Conservation (phyloP, 805 yeast genomes). For the Wickerhamiella slavikovae region DNA sequence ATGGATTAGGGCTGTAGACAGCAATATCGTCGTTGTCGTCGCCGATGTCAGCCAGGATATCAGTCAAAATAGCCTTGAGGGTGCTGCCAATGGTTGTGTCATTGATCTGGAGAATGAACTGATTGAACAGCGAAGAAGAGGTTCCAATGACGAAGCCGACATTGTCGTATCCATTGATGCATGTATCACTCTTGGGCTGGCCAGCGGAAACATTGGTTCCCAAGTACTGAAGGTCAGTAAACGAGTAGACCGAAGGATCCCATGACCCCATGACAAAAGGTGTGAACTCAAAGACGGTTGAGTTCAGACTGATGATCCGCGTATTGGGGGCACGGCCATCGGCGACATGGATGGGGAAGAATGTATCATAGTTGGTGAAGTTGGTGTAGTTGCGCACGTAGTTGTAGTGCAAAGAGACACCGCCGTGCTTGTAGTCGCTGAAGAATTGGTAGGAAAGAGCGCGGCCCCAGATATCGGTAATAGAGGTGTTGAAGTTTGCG, state of each 20-base stretch:
- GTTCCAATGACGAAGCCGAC: conserved; percentile 70
- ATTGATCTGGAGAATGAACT: conserved; percentile 36
- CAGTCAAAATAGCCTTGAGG: conserved; percentile 19
- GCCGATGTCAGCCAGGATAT: conserved; percentile 18
- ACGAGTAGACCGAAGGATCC: conserved; percentile 55
- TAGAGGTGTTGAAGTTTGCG: conserved; percentile 48
- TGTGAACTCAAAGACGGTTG: conserved; percentile 31
- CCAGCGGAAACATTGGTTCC: conserved; percentile 53
- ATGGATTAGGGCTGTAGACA: conserved; percentile 55
- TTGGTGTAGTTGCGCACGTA: conserved; percentile 39
- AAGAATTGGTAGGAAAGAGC: conserved; percentile 56
- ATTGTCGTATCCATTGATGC: conserved; percentile 57
- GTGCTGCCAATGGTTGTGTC: conserved; percentile 26
- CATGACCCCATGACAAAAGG: conserved; percentile 73
- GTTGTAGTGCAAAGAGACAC: conserved; percentile 40
- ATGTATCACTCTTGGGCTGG: conserved; percentile 26
- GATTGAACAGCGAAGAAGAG: conserved; percentile 63
- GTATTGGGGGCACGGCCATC: conserved; percentile 26
- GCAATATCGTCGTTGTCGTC: conserved; percentile 33
- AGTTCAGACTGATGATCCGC: conserved; percentile 33
- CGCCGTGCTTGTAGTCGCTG: conserved; percentile 30
- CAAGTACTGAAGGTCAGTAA: conserved; percentile 44
- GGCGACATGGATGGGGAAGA: conserved; percentile 46
- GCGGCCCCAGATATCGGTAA: conserved; percentile 73
- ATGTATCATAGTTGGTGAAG: conserved; percentile 43